phyloP scores from a whole-genome alignment of 345 rosid species.

The Erodium maritimum region DNA sequence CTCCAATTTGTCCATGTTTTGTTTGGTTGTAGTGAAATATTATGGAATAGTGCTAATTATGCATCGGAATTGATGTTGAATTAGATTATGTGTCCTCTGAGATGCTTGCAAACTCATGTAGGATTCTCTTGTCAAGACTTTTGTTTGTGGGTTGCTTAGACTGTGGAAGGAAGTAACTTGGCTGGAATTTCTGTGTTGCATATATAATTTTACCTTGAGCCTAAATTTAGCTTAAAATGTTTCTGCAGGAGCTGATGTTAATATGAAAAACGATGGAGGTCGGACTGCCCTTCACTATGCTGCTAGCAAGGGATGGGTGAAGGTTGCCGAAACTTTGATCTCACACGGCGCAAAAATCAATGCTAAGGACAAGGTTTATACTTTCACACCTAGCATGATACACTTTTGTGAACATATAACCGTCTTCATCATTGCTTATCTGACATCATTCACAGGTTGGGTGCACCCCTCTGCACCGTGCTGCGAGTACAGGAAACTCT shows the following conservation, averaged over 20 bases:
- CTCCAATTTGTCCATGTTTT: no score
- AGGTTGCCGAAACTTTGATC: constrained; percentile 57
- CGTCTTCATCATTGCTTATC: neutral
- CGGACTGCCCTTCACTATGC: constrained; percentile 91
- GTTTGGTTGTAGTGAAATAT: no score
- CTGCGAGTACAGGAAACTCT: constrained; percentile 72
- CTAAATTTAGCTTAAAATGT: neutral
- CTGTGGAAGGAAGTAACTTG: no score
- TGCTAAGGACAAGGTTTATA: constrained; percentile 57
- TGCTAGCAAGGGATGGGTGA: constrained; percentile 79
- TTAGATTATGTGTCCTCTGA: no score
- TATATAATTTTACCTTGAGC: no score
- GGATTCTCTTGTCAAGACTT: no score
- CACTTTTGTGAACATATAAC: neutral
- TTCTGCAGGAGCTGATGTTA: constrained; percentile 63
- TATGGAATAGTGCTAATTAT: no score
- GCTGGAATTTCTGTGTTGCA: no score
- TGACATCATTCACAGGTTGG: constrained; percentile 43
- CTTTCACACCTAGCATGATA: neutral
- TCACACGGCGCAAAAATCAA: constrained; percentile 56
- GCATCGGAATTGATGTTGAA: no score
- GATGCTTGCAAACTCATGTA: no score
- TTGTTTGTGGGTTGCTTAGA: no score
- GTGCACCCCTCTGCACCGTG: constrained; percentile 79
- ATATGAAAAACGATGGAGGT: constrained; percentile 68